A percentile compares a stretch with the other conserved stretches of the same genome.
Conservation (phyloP, 2,329 filamentous ascomycete genomes). For the Neofusicoccum umdonicola region DNA sequence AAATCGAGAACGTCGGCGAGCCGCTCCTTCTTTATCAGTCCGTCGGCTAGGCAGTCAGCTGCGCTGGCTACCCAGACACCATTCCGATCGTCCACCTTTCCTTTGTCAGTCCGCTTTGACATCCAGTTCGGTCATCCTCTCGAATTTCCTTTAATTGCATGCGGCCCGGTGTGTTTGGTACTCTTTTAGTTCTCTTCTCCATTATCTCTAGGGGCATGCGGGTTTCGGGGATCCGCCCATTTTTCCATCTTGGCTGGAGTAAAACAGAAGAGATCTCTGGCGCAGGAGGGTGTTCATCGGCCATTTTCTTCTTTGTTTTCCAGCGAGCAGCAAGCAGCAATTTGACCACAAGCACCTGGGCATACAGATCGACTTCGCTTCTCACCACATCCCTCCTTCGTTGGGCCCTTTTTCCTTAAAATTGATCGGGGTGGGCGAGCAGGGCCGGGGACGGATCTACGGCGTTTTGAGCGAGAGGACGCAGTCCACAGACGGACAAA, state of each 20-base stretch:
- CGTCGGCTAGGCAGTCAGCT: slow-evolving; percentile 25
- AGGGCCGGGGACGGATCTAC: background rate
- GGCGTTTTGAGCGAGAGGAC: slow-evolving; percentile 3
- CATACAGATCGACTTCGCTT: background rate
- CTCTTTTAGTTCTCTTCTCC: slow-evolving; percentile 6
- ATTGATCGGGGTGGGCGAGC: background rate
- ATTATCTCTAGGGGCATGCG: background rate
- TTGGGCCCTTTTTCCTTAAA: background rate
- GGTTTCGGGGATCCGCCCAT: background rate
- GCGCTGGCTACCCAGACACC: background rate
- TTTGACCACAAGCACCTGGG: slow-evolving; percentile 8
- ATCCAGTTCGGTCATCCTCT: background rate
- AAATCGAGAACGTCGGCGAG: slow-evolving; percentile 97
- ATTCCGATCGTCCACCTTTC: background rate
- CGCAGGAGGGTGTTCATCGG: slow-evolving; percentile 9
- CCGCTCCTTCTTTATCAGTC: slow-evolving; percentile 79
- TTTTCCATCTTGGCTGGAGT: slow-evolving; percentile 8
- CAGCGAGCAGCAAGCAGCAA: slow-evolving; percentile 12
- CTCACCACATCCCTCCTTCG: background rate
- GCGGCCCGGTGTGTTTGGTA: slow-evolving; percentile 16
- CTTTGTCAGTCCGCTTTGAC: background rate
- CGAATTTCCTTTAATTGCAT: slow-evolving; percentile 10
- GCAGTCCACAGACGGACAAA: background rate
- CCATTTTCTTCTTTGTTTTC: background rate
- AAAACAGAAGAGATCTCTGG: slow-evolving; percentile 14